Base-by-base conservation (phyloP, 371 early-diverging fungal genomes). In the Apophysomyces variabilis region DNA sequence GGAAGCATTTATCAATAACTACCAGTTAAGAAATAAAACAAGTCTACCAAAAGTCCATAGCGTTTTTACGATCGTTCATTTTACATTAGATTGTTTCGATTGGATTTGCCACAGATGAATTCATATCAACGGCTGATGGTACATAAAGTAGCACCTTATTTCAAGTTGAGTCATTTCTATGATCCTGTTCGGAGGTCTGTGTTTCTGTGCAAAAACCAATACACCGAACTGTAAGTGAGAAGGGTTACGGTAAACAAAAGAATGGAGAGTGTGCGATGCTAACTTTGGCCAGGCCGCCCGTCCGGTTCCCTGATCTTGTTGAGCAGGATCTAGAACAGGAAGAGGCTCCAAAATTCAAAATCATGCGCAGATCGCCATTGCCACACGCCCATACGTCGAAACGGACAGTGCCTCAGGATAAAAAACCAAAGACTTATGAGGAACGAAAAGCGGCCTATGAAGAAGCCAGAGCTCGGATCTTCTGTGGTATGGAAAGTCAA, bases 111-210 rank as follows among this genome's bases (percentile, higher is more conserved):
- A 14, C 76, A 78, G 11, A 86, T 93, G 85, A 93, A 93, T 64
- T 89, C 90, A 7, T 93, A 92, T 64, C 90, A 92, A 61, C 84
- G 94, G 11, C 73, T 91, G 66, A 84, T 93, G 65, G 82, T 90
- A 8, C 93, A 93, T 70, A 82, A 87, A 37, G 83, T 92, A 3
- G 93, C 91, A 13, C 85, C 87, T 46, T 89, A 90, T 70, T 93
- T 88, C 69, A 85, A 87, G 60, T 64, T 92, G 59, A 84, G 77
- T 4, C 92, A 91, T 73, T 76, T 84, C 11, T 83, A 85, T 54
- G 89, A 92, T 61, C 76, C 82, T 7, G 62, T 75, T 60, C 83
- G 87, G 56, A 82, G 83, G 43, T 85, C 84, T 6, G 87, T 93
- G 13, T 78, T 88, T 46, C 67, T 91, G 12, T 87, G 82, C 67